Evolutionary conservation across 345 rosid genomes (phyloP).

Genomic region (Capsella bursapastoris): DNA sequence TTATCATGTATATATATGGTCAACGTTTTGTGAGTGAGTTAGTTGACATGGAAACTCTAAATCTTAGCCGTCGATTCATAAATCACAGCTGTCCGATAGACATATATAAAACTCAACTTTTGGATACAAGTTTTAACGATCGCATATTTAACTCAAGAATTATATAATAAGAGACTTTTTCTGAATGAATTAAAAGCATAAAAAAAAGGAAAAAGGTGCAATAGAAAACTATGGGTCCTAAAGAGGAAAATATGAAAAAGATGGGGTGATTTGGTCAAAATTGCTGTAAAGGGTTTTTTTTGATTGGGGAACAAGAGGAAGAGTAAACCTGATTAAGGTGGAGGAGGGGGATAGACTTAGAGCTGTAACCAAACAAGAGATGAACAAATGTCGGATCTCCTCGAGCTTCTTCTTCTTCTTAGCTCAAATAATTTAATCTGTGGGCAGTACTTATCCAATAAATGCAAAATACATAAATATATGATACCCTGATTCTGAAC

Average conservation of each 20-base stretch:
- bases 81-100: no score
- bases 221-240: conserved; percentile 26
- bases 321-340: not conserved
- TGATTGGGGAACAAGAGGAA: conserved; percentile 23
- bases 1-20: no score
- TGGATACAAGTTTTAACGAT: no score
- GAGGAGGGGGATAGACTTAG: not conserved
- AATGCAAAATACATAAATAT: not conserved
- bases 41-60: no score
- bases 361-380: conserved; percentile 30
- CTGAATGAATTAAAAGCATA: no score
- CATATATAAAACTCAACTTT: no score
- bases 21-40: no score
- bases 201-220: not conserved
- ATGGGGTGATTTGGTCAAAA: conserved; percentile 39
- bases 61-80: no score
- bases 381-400: conserved; percentile 40
- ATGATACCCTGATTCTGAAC: not conserved
- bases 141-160: no score
- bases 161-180: no score
- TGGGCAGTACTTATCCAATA: not conserved
- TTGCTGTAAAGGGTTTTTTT: not conserved
- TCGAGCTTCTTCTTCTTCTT: conserved; percentile 20
- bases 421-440: conserved; percentile 3
- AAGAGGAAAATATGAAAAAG: conserved; percentile 28